Evolutionary conservation across 2,329 filamentous ascomycete species (phyloP).

Genomic region (Phialocephala subalpina): DNA sequence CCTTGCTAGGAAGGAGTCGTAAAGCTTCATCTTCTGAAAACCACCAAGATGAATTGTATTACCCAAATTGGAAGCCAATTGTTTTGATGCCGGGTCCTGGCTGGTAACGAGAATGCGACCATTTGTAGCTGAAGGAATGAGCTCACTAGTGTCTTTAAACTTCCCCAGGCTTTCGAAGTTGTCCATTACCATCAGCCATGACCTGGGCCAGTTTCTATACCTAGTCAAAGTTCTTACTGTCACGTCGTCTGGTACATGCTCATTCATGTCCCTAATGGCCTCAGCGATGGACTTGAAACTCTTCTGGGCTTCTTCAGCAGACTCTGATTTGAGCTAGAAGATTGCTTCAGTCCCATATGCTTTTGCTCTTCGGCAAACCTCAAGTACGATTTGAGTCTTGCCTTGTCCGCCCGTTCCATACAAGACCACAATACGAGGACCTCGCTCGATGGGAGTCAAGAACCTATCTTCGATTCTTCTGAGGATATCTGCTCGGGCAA

Average conservation of each 20-base stretch:
- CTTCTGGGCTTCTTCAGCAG: slow-evolving; percentile 23
- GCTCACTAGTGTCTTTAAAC: slow-evolving; percentile 28
- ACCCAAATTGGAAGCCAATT: not conserved
- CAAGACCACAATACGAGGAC: slow-evolving; percentile 29
- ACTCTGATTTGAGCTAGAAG: slow-evolving; percentile 36
- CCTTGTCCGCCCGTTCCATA: slow-evolving; percentile 36
- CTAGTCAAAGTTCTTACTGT: slow-evolving; percentile 18
- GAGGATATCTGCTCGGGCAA: slow-evolving; percentile 33
- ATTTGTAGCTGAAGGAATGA: slow-evolving; percentile 22
- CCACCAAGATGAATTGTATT: slow-evolving; percentile 25
- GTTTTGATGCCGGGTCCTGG: slow-evolving; percentile 17
- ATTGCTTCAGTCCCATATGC: slow-evolving; percentile 19
- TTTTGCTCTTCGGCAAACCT: slow-evolving; percentile 31
- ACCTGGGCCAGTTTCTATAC: slow-evolving; percentile 15
- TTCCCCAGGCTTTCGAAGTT: slow-evolving; percentile 34
- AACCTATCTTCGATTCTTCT: slow-evolving; percentile 25
- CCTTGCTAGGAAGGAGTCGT: slow-evolving; percentile 25
- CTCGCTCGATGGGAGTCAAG: not conserved
- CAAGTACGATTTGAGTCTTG: slow-evolving; percentile 37
- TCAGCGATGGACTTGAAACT: slow-evolving; percentile 28
- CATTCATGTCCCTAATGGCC: slow-evolving; percentile 15
- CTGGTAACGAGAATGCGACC: slow-evolving; percentile 35
- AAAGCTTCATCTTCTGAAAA: slow-evolving; percentile 27
- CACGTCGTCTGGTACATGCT: slow-evolving; percentile 9
- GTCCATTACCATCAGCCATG: slow-evolving; percentile 39